Base-by-base conservation (phyloP, 2,329 filamentous ascomycete genomes). In the Trichoderma koningii region DNA sequence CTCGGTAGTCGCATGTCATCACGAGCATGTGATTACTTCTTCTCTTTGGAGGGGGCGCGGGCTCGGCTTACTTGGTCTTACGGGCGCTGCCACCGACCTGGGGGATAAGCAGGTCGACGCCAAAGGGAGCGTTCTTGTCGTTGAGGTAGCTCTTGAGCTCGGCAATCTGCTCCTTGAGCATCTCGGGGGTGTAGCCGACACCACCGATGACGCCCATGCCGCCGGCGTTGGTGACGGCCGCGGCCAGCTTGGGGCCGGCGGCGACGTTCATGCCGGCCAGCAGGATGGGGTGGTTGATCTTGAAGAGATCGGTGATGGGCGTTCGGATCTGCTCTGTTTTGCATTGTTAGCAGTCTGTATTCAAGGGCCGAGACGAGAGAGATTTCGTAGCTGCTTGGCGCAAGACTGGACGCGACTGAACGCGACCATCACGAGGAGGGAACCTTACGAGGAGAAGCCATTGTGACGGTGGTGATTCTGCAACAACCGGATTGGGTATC, bases 251-350 rank as follows among this genome's bases (percentile, higher is more conserved):
- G 64, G 95, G 95, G 57, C 95, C 95, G 66, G 95, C 95, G 65
- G 95, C 95, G 69, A 98, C 95, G 85, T 99, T 98, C 95, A 99
- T 99, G 78, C 95, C 95, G 72, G 95, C 95, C 68, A 99, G 89
- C 74, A 99, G 83, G 76, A 99, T 84, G 66, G 95, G 95, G 81
- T 99, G 95, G 78, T 96, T 92, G 86, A 99, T 98, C 84, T 92
- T 91, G 81, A 99, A 90, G 70, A 98, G 90, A 86, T 98, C 94
- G 72, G 95, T 99, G 74, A 93, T 84, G 71, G 91, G 88, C 62
- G 95, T 99, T 75, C 91, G 91, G 79, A 99, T 89, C 83, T 78
- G 72, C 75, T 78, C 77, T 78, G 68, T 48, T 50, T 2, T 52
- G 12, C 41, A 55, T 62, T 56, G 63, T 65, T 42, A 65, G 63